Percentiles rank a stretch among this genome's conserved stretches.
These are phyloP conservation scores for Claviceps fusiformis DNA, from an alignment of 2,329 filamentous ascomycete species.

Conservation along the genomic window DNA sequence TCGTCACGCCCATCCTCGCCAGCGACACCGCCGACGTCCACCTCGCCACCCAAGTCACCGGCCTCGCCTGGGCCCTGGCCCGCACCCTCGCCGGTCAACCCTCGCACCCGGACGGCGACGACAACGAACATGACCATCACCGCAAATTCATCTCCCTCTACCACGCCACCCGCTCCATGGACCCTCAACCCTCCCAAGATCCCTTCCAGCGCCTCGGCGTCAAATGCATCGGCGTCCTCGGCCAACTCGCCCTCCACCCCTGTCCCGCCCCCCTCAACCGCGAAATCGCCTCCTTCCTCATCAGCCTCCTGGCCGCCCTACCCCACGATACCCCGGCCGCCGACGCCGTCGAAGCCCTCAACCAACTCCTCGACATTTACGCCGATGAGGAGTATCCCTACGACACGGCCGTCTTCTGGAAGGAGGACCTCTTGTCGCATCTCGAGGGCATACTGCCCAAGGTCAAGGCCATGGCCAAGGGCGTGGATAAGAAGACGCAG, in stretches of 20 bases:
- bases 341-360: slow-evolving; percentile 48
- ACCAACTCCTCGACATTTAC: slow-evolving; percentile 56
- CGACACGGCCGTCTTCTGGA: slow-evolving; percentile 52
- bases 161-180: slow-evolving; percentile 37
- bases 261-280: slow-evolving; percentile 41
- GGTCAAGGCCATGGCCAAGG: slow-evolving; percentile 42
- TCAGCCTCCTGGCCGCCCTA: slow-evolving; percentile 38
- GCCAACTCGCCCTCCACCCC: slow-evolving; percentile 45
- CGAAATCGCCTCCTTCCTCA: slow-evolving; percentile 49
- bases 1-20: slow-evolving; percentile 42
- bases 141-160: slow-evolving; percentile 52
- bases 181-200: slow-evolving; percentile 23
- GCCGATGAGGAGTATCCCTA: slow-evolving; percentile 44
- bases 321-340: slow-evolving; percentile 40
- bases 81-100: slow-evolving; percentile 37
- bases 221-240: slow-evolving; percentile 54
- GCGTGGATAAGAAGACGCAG: slow-evolving; percentile 44
- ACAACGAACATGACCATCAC: slow-evolving; percentile 37
- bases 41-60: slow-evolving; percentile 49
- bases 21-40: slow-evolving; percentile 48
- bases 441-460: slow-evolving; percentile 41
- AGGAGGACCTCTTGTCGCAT: slow-evolving; percentile 43
- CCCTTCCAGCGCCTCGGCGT: slow-evolving; percentile 50
- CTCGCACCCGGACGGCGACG: slow-evolving; percentile 19
- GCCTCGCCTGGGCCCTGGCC: slow-evolving; percentile 52